These are phyloP conservation scores for Colletotrichum sojae DNA, from an alignment of 2,329 filamentous ascomycete genomes.

Conservation along the genomic window DNA sequence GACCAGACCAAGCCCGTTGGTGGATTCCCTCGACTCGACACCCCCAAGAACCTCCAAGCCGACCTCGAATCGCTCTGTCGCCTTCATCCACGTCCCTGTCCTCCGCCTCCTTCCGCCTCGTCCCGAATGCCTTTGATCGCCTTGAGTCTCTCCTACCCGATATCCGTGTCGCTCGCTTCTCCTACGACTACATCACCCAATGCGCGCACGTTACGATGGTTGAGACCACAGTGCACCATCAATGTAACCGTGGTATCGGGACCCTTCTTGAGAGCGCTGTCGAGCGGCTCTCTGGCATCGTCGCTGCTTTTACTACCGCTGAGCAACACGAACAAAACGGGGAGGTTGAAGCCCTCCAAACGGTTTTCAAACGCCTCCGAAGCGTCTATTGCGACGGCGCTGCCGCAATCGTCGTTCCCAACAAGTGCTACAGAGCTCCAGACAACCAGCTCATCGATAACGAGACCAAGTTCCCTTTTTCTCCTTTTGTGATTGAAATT, in stretches of 20 bases:
- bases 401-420: not conserved
- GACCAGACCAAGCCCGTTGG: not conserved
- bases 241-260: not conserved
- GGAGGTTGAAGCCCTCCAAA: no score
- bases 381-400: no score
- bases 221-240: not conserved
- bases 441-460: conserved; percentile 1
- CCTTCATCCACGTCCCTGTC: not conserved
- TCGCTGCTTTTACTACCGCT: not conserved
- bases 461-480: not conserved
- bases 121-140: not conserved
- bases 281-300: not conserved
- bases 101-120: not conserved
- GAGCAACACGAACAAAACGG: no score
- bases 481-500: conserved; percentile 1
- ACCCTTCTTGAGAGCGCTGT: not conserved
- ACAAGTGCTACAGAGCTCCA: not conserved
- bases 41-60: conserved; percentile 4
- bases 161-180: conserved; percentile 2
- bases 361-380: no score
- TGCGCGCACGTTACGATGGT: not conserved
- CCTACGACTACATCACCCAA: not conserved
- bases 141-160: not conserved
- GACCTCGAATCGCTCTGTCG: not conserved
- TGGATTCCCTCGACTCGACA: not conserved